These are phyloP conservation scores for Penicillium sp. DNA, from an alignment of 2,329 filamentous ascomycete genomes.

Conservation along the genomic window DNA sequence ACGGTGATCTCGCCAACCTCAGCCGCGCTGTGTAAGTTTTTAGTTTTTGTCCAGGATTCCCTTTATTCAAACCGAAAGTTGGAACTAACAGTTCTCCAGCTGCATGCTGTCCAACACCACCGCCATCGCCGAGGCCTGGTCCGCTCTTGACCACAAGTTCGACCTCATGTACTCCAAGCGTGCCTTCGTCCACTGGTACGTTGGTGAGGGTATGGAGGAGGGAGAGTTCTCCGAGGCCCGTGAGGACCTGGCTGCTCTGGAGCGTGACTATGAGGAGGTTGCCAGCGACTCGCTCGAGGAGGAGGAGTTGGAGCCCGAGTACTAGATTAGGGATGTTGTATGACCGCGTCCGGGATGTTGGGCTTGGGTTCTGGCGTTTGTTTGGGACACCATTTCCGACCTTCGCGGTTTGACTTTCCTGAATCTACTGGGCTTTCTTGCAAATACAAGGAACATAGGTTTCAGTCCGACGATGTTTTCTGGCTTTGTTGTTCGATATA, in stretches of 20 bases:
- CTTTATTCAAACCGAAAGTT: conserved; percentile 11
- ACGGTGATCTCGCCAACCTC: conserved; percentile 96
- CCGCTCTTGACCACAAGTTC: conserved; percentile 93
- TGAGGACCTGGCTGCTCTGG: conserved; percentile 95
- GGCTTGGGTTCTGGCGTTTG: conserved; percentile 22
- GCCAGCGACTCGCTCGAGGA: conserved; percentile 88
- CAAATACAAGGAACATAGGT: conserved; percentile 40
- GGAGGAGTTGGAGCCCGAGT: conserved; percentile 84
- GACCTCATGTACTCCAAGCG: conserved; percentile 99
- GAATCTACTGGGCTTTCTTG: conserved; percentile 29
- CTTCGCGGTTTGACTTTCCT: conserved; percentile 24
- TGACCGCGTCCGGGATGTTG: conserved; percentile 19
- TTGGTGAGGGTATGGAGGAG: conserved; percentile 99
- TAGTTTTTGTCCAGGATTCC: conserved; percentile 2
- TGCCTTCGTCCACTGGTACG: conserved; percentile 99
- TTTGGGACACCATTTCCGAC: conserved; percentile 25
- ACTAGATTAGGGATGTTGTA: conserved; percentile 57
- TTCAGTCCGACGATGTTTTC: conserved; percentile 38
- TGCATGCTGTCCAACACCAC: conserved; percentile 97
- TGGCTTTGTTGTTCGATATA: conserved; percentile 39
- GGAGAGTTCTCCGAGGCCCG: conserved; percentile 99
- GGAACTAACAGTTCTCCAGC: conserved; percentile 46
- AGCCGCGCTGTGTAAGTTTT: conserved; percentile 89
- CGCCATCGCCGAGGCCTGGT: conserved; percentile 97
- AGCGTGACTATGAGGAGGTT: conserved; percentile 99